Evolutionary conservation across 768 basidiomycete genomes (phyloP).

Genomic region (Mycena haematopus): DNA sequence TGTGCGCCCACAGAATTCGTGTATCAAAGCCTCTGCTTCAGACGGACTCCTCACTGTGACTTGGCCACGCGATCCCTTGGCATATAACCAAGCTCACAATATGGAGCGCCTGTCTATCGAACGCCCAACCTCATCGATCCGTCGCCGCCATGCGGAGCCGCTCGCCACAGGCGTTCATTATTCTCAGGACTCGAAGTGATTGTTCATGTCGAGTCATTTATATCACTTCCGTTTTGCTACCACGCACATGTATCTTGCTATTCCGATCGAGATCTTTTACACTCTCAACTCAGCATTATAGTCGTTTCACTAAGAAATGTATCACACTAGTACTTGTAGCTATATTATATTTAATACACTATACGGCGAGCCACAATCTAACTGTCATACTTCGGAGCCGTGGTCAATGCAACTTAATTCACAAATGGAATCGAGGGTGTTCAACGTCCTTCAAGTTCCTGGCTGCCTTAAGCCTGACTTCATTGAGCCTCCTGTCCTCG

Average conservation of each 20-base stretch:
- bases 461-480: no score
- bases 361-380: no score
- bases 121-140: conserved; percentile 27
- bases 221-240: not conserved
- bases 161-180: not conserved
- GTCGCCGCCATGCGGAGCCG: conserved; percentile 18
- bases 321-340: conserved; percentile 10
- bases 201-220: conserved; percentile 8
- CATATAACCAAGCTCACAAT: not conserved
- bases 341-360: not conserved
- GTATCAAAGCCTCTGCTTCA: conserved; percentile 42
- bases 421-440: no score
- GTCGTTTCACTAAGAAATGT: not conserved
- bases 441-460: no score
- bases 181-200: conserved; percentile 5
- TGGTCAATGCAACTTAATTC: no score
- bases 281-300: not conserved
- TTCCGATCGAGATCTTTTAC: conserved; percentile 6
- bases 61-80: conserved; percentile 43
- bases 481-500: not conserved
- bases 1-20: conserved; percentile 39
- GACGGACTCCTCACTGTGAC: conserved; percentile 52
- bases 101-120: conserved; percentile 4
- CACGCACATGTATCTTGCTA: not conserved
- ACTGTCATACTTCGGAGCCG: no score